phyloP scores from a whole-genome alignment of 441 rosid species.

The Aquilaria agallochum region DNA sequence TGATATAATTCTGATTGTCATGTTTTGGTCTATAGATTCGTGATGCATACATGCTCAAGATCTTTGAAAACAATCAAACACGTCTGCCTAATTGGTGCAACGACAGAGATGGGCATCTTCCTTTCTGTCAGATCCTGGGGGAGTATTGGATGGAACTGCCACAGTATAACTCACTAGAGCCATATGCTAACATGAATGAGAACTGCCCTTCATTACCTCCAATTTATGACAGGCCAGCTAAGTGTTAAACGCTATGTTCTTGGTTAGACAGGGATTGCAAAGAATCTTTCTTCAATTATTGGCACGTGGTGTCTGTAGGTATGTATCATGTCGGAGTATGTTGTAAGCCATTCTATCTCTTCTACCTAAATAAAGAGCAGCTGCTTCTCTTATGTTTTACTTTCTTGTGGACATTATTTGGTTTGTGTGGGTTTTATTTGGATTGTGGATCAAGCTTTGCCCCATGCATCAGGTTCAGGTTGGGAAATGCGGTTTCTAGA shows the following conservation, averaged over 20 bases:
- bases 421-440: too few relatives aligned
- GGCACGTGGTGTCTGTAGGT: too few relatives aligned
- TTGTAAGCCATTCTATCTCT: too few relatives aligned
- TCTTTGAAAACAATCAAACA: conserved; percentile 71
- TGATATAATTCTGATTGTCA: conserved; percentile 9
- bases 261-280: too few relatives aligned
- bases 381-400: too few relatives aligned
- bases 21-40: conserved; percentile 44
- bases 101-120: conserved; percentile 44
- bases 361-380: too few relatives aligned
- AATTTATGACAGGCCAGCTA: conserved; percentile 60
- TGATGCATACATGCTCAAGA: conserved; percentile 79
- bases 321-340: too few relatives aligned
- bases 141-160: conserved; percentile 90
- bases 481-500: too few relatives aligned
- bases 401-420: too few relatives aligned
- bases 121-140: conserved; percentile 85
- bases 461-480: too few relatives aligned
- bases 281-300: too few relatives aligned
- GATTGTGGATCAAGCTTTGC: too few relatives aligned
- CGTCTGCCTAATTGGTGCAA: conserved; percentile 81
- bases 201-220: conserved; percentile 95
- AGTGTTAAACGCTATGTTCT: conserved; percentile 32
- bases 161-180: conserved; percentile 62
- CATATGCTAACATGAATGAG: conserved; percentile 87